Base-by-base conservation (phyloP, 2,329 filamentous ascomycete species). In the Pseudogymnoascus sp. region DNA sequence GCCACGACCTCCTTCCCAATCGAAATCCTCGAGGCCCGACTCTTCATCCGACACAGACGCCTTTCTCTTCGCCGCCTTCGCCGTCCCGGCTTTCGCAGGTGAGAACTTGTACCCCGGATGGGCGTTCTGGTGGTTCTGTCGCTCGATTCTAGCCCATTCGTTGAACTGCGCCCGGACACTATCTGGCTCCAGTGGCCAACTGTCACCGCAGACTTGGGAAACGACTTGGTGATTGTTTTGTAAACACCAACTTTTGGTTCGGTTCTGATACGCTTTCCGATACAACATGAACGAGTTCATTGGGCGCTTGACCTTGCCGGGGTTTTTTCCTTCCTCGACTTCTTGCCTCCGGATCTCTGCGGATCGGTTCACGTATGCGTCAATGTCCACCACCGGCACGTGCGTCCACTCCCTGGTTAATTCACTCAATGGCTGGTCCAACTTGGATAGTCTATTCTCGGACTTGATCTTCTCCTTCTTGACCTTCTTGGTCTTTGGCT, bases 281-380 rank as follows among this genome's bases (percentile, higher is more conserved):
- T 99, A 99, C 58, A 99, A 79, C 88, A 99, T 96, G 77, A 97
- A 99, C 0, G 90, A 93, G 73, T 99, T 99, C 88, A 97, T 96
- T 2, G 94, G 92, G 30, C 94, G 82, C 69, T 93, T 91, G 67
- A 97, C 82, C 71, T 92, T 91, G 25, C 89, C 89, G 1, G 78
- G 78, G 36, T 85, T 77, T 68, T 86, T 90, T 62, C 85, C 82
- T 68, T 83, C 82, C 43, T 84, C 81, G 8, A 88, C 85, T 72
- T 96, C 91, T 60, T 78, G 75, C 57, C 78, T 79, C 61, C 93
- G 83, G 6, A 80, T 80, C 61, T 90, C 86, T 1, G 78, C 75
- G 8, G 88, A 78, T 58, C 93, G 83, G 68, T 87, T 84, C 36
- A 95, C 91, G 78, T 89, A 96, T 25, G 80, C 78, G 59, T 87